Evolutionary conservation across 257 asterid species (phyloP), one percentile per base, ranked within the genome.

Genomic region (Nicotiana sylvestris): DNA sequence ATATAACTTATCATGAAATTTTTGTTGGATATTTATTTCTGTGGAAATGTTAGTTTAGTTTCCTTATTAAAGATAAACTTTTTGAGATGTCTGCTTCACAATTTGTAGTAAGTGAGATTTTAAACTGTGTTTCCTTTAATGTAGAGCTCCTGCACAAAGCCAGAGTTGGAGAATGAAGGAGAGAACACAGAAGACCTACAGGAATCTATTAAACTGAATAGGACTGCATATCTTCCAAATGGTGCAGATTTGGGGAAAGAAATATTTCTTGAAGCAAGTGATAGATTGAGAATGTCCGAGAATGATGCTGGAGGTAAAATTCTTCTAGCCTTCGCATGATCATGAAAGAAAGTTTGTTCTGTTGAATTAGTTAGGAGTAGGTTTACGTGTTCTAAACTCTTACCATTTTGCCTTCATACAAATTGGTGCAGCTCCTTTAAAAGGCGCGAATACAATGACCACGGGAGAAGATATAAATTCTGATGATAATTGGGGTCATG

Each of bases 131-230:
- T 49, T 27, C 35, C 46, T 13, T 17, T 49, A 83, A 79, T 84
- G 85, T 89, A 95, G 98, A 95, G 99, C 86, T 95, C 99, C 81
- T 91, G 96, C 88, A 86, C 97, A 39, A 94, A 92, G 86, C 96
- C 98, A 27, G 97, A 87, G 57, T 83, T 84, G 29, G 94, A 88
- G 66, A 74, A 82, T 32, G 95, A 90, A 81, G 91, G 86, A 64
- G 90, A 89, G 30, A 91, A 86, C 66, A 58, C 27, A 6, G 91
- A 87, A 65, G 81, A 83, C 77, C 67, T 58, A 46, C 83, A 70
- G 35, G 87, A 85, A 77, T 76, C 80, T 77, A 77, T 87, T 61
- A 88, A 82, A 82, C 87, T 85, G 27, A 87, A 86, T 84, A 82
- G 84, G 58, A 81, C 43, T 64, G 83, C 81, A 83, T 69, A 83